Percentiles rank a stretch among this genome's conserved stretches.
Evolutionary conservation across 176 grass and related monocot species (phyloP).

Genomic region (Rhynchospora tenuis): DNA sequence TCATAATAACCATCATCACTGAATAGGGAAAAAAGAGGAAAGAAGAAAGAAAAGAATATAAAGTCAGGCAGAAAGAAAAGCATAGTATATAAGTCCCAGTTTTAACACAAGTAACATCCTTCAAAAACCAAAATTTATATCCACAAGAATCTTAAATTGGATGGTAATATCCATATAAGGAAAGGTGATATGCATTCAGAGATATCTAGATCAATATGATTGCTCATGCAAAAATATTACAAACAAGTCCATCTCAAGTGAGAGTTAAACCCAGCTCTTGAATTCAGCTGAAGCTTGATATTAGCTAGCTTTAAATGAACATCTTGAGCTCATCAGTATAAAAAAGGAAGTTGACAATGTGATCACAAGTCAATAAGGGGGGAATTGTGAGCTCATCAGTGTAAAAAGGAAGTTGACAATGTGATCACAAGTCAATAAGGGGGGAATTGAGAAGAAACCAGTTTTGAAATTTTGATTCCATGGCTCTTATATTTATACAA

Average conservation of each 20-base stretch:
- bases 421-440: background rate
- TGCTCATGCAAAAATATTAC: background rate
- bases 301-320: too few relatives aligned
- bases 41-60: slow-evolving; percentile 6
- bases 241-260: background rate
- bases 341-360: background rate
- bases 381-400: background rate
- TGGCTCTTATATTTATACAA: background rate
- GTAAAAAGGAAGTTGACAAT: background rate
- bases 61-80: too few relatives aligned
- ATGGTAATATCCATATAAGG: background rate
- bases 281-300: too few relatives aligned
- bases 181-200: background rate
- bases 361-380: background rate
- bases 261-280: background rate
- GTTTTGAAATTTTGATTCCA: background rate
- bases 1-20: slow-evolving; percentile 42
- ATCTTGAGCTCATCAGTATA: background rate
- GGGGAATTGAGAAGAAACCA: background rate
- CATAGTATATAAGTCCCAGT: too few relatives aligned
- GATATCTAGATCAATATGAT: background rate
- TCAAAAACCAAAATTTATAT: too few relatives aligned
- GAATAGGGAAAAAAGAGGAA: slow-evolving; percentile 35
- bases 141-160: background rate
- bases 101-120: too few relatives aligned